Conservation (phyloP, 2,329 filamentous ascomycete species). For the Venturiaceae sp. region DNA sequence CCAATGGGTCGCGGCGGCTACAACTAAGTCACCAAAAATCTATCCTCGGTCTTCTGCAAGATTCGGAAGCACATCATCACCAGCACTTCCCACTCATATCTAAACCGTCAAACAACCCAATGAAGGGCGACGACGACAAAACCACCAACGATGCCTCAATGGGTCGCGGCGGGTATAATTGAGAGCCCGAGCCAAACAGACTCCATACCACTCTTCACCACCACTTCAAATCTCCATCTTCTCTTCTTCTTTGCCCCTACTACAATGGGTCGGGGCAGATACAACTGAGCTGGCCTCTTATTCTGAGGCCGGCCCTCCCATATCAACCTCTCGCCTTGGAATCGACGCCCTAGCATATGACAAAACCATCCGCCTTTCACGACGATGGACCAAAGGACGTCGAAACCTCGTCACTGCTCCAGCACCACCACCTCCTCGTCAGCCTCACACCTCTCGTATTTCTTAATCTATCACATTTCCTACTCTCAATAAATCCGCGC, state of each 20-base stretch:
- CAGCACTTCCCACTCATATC: background rate
- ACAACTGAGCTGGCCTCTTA: conserved; percentile 1
- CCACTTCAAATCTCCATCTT: background rate
- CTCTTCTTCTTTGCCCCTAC: background rate
- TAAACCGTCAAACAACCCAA: background rate
- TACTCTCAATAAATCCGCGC: background rate
- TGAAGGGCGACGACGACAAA: conserved; percentile 6
- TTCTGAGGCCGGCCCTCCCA: background rate
- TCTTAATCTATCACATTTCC: background rate
- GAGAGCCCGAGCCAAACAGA: background rate
- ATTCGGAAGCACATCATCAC: background rate
- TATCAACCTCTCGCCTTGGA: background rate
- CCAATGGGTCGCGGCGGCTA: conserved; percentile 26
- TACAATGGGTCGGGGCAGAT: background rate
- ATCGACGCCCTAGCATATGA: too few species aligned
- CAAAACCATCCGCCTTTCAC: too few species aligned
- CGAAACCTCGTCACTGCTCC: background rate
- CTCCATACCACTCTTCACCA: background rate
- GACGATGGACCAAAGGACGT: background rate
- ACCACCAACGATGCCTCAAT: conserved; percentile 3
- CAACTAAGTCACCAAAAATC: conserved; percentile 21
- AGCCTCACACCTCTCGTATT: background rate
- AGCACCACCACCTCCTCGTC: background rate
- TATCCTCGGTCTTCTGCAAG: too few species aligned
- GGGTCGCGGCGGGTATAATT: conserved; percentile 17